Evolutionary conservation across 176 grass and related monocot species (phyloP), one percentile per base, ranked within the genome.

Genomic region (Eleusine coracana): DNA sequence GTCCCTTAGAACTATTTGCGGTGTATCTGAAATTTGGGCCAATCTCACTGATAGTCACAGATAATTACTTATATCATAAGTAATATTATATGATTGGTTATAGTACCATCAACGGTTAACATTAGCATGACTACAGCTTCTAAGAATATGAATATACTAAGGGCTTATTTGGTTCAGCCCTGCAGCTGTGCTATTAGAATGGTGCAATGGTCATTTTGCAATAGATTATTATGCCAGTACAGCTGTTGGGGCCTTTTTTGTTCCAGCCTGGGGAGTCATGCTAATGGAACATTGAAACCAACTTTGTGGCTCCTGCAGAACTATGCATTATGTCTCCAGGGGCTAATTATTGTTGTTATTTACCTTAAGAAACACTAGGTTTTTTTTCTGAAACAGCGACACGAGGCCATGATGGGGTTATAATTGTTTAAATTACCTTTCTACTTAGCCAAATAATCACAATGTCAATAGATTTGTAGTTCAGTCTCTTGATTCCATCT

Each of bases 401-500:
- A 59, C 12, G 25, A 48, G 15, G 39, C 7, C 75, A 20, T 20
- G 44, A 50, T 5, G 10, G 4, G 21, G 11, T 49, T 10, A 49
- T 38, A 51, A 74, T 39, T 63, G 3, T 23, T 38, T 0, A 72
- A 51, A 39, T 20, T n/a, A 45, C 68, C 21, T 29, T 28, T 20
- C 38, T 64, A 66, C 40, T 63, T 12, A 3, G 49, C 75, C 4
- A 78, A 65, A 49, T 14, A n/a, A n/a, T 36, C 11, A 10, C 10
- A 50, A 52, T 37, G n/a, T 54, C 10, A 79, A 36, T 73, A 86
- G 52, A 64, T 85, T 62, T 70, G 3, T 71, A 55, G 42, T 86
- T 66, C 55, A 20, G 29, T 45, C 60, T 75, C 1, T 65, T 46
- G 27, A 34, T 15, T 0, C 55, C 5, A 70, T 42, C 20, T 11